Evolutionary conservation across 495 filamentous ascomycete species (phyloP), one percentile per base, ranked within the genome.

Genomic region (Daldinia bambusicola): DNA sequence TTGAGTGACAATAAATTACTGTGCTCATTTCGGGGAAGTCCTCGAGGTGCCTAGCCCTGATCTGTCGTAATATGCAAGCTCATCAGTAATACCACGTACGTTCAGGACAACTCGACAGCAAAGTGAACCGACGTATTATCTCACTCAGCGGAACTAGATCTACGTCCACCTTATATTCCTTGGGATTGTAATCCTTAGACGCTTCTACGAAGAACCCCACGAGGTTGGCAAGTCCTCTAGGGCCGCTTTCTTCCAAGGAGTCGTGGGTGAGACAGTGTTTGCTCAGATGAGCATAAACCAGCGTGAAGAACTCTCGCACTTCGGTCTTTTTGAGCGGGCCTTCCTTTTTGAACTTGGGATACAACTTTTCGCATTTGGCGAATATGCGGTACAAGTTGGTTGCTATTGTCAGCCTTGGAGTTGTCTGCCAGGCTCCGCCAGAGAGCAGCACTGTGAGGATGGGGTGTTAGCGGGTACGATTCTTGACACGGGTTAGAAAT

Each of bases 321-420:
- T 53, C 50, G 3, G 2, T 53, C 30, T 16, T 53, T 5, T 53
- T 10, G 50, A 53, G 50, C 4, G 50, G 50, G 2, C 50, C 26
- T n/a, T n/a, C n/a, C 2, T 30, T 10, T 32, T 53, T 53, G 50
- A 53, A 53, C 22, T 14, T 32, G 26, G 50, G 22, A 10, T 53
- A 32, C 6, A 53, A 7, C 2, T 6, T 4, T 14, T n/a, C 30
- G 13, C 50, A 53, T 1, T 6, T 10, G 13, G 26, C 50, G 13
- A 53, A 53, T 12, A 53, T 53, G 30, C 22, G 50, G 22, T 32
- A 32, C n/a, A 53, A n/a, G 12, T 53, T 53, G n/a, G 50, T 32
- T 26, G 30, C 50, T 30, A 32, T 53, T 2, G 50, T 53, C 3
- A 32, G 22, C 1, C 50, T 13, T 1, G 50, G 22, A 2, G 50